phyloP scores from a whole-genome alignment of 2,329 filamentous ascomycete genomes.

The Pseudogymnoascus sp. region DNA sequence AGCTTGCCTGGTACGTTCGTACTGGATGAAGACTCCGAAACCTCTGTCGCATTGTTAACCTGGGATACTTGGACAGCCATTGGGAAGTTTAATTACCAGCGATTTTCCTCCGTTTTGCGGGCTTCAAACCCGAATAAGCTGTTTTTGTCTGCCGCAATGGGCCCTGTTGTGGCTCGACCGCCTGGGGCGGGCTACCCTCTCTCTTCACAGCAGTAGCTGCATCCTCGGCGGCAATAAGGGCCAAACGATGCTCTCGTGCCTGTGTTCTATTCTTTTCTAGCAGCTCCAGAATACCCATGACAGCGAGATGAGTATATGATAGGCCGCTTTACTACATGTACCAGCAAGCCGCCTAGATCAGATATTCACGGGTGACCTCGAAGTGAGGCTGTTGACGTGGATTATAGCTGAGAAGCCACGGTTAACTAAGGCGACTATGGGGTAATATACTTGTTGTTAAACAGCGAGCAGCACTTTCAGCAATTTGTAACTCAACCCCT shows the following conservation, averaged over 20 bases:
- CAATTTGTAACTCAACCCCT: neutral
- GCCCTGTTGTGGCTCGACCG: neutral
- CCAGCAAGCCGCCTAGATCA: neutral
- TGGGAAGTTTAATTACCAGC: neutral
- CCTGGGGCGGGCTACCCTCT: neutral
- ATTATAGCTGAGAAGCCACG: neutral
- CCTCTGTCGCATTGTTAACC: neutral
- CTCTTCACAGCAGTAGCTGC: neutral
- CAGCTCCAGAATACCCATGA: neutral
- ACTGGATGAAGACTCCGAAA: neutral
- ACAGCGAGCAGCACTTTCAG: neutral
- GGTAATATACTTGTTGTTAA: neutral
- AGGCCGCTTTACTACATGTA: neutral
- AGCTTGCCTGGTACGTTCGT: neutral
- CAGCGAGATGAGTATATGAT: neutral
- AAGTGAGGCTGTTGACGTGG: neutral
- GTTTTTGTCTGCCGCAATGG: neutral
- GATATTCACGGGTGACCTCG: slow-evolving; percentile 1
- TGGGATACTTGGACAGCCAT: neutral
- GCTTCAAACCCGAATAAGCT: neutral
- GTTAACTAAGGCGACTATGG: neutral
- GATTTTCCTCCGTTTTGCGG: neutral
- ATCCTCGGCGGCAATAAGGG: neutral
- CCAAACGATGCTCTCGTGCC: slow-evolving; percentile 1
- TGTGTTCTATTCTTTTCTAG: neutral